Conservation (phyloP, 495 filamentous ascomycete genomes). For the Aspergillus nanangensis region DNA sequence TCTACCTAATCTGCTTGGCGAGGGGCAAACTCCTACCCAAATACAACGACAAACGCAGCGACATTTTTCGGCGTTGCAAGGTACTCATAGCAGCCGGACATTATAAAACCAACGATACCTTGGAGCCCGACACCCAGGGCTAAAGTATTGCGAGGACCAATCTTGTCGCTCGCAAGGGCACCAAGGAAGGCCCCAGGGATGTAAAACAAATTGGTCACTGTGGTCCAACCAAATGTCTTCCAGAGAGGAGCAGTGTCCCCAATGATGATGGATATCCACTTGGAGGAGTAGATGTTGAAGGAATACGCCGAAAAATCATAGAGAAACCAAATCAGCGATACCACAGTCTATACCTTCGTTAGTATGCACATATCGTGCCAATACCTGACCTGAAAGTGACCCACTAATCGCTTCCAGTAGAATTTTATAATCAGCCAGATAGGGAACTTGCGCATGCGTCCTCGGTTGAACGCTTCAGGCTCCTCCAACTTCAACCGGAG, state of each 20-base stretch:
- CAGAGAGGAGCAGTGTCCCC: constrained; percentile 54
- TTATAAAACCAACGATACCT: constrained; percentile 78
- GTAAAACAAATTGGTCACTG: constrained; percentile 80
- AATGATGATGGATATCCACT: constrained; percentile 65
- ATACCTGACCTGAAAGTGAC: neutral
- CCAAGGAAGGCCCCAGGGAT: constrained; percentile 76
- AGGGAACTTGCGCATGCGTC: constrained; percentile 51
- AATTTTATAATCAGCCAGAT: constrained; percentile 48
- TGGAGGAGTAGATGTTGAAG: constrained; percentile 72
- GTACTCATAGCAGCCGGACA: constrained; percentile 68
- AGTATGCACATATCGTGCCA: constrained; percentile 47
- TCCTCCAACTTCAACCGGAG: constrained; percentile 74
- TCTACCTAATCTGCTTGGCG: too few species aligned
- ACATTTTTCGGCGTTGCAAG: constrained; percentile 61
- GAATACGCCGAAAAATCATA: constrained; percentile 84
- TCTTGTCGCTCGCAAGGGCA: constrained; percentile 66
- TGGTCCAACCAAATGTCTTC: constrained; percentile 80
- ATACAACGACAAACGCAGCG: constrained; percentile 73
- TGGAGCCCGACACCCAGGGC: constrained; percentile 63
- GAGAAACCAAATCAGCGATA: constrained; percentile 86
- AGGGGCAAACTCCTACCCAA: too few species aligned
- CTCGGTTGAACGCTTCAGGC: constrained; percentile 72
- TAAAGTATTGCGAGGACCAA: constrained; percentile 71
- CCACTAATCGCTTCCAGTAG: constrained; percentile 46
- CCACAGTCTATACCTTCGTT: constrained; percentile 47